phyloP scores from a whole-genome alignment of 202 grass and related monocot species.

The Carex arenaria region DNA sequence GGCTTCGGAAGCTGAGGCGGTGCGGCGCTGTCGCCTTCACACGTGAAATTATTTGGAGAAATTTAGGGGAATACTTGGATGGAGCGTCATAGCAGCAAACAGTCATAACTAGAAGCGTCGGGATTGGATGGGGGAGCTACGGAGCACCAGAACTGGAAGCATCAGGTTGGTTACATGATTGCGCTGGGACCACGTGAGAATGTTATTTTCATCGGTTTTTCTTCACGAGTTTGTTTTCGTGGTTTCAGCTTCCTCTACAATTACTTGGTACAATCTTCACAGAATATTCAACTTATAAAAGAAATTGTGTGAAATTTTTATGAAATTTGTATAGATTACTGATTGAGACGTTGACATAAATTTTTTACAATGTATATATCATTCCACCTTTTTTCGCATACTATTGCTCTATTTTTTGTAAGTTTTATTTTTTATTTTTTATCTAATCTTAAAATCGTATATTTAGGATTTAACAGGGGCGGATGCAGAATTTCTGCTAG shows the following conservation, averaged over 20 bases:
- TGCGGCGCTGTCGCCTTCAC: not conserved
- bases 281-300: not conserved
- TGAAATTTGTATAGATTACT: too few species aligned
- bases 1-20: constrained; percentile 3
- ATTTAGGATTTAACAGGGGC: too few species aligned
- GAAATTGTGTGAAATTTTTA: too few species aligned
- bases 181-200: not conserved
- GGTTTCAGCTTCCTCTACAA: not conserved
- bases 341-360: too few species aligned
- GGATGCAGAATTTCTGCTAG: too few species aligned
- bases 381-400: too few species aligned
- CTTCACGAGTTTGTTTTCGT: not conserved
- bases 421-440: too few species aligned
- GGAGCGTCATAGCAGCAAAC: not conserved
- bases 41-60: not conserved
- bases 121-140: not conserved
- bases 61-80: not conserved
- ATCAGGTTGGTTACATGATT: not conserved
- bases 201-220: not conserved
- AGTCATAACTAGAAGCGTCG: not conserved
- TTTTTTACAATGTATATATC: too few species aligned
- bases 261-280: not conserved
- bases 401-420: too few species aligned
- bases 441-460: too few species aligned
- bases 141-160: not conserved